Conservation (phyloP, 2,329 filamentous ascomycete genomes). For the Fusarium stilboides region DNA sequence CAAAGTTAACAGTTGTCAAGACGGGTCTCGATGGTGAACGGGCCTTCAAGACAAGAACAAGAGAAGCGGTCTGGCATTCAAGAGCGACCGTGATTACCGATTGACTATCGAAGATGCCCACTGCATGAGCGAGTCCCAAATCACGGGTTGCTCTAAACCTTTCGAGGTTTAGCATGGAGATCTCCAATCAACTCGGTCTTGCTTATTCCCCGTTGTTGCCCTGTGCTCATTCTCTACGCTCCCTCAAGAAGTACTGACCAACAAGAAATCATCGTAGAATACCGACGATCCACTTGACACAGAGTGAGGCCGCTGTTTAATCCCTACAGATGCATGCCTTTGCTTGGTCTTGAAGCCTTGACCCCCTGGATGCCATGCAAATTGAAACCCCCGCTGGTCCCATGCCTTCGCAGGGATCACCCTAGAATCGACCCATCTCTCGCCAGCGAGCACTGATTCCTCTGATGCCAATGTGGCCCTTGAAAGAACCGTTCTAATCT, state of each 20-base stretch:
- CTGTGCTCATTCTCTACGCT: slow-evolving; percentile 21
- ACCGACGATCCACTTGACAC: slow-evolving; percentile 36
- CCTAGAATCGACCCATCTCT: slow-evolving; percentile 40
- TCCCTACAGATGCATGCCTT: slow-evolving; percentile 27
- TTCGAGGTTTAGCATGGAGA: slow-evolving; percentile 31
- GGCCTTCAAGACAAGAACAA: slow-evolving; percentile 19
- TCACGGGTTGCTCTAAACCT: slow-evolving; percentile 42
- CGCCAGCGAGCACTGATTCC: slow-evolving; percentile 46
- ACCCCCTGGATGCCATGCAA: slow-evolving; percentile 34
- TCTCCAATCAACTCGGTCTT: slow-evolving; percentile 31
- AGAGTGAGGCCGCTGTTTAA: slow-evolving; percentile 39
- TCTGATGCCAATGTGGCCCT: slow-evolving; percentile 45
- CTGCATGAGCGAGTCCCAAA: slow-evolving; percentile 25
- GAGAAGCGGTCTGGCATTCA: slow-evolving; percentile 48
- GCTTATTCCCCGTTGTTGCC: slow-evolving; percentile 26
- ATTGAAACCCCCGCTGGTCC: slow-evolving; percentile 2
- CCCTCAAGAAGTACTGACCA: slow-evolving; percentile 27
- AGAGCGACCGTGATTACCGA: slow-evolving; percentile 41
- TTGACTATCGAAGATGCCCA: slow-evolving; percentile 25
- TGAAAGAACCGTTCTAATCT: slow-evolving; percentile 34
- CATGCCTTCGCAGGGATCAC: slow-evolving; percentile 33
- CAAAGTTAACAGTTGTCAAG: slow-evolving; percentile 44
- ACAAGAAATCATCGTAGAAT: slow-evolving; percentile 31
- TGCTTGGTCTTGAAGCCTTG: neutral
- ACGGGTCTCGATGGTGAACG: slow-evolving; percentile 45